A percentile compares a stretch with the other conserved stretches of the same genome.
These are phyloP conservation scores for Alloascoidea hylecoeti DNA, from an alignment of 805 yeast genomes.

Conservation along the genomic window DNA sequence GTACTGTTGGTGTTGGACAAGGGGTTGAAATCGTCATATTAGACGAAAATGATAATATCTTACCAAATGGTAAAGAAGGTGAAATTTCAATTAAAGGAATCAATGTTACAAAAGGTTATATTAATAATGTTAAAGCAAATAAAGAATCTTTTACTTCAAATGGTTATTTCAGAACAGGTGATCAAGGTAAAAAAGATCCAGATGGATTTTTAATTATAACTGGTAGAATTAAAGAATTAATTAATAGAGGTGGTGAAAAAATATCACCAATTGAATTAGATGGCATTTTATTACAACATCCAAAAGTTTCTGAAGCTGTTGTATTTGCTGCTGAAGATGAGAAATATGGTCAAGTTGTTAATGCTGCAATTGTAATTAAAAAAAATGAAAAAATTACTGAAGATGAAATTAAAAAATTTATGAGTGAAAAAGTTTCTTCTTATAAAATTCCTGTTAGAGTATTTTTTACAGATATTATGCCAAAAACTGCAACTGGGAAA, in stretches of 20 bases:
- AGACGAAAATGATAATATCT: slow-evolving; percentile 30
- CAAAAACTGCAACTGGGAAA: slow-evolving; percentile 71
- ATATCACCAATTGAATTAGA: slow-evolving; percentile 64
- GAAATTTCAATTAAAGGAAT: slow-evolving; percentile 58
- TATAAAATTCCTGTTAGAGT: slow-evolving; percentile 50
- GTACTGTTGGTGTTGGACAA: slow-evolving; percentile 62
- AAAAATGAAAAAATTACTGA: slow-evolving; percentile 20
- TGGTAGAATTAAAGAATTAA: slow-evolving; percentile 62
- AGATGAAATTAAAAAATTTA: slow-evolving; percentile 29
- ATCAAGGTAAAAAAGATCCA: slow-evolving; percentile 48
- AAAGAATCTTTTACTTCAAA: slow-evolving; percentile 44
- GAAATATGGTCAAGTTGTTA: slow-evolving; percentile 58
- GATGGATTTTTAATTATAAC: slow-evolving; percentile 49
- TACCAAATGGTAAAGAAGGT: slow-evolving; percentile 41
- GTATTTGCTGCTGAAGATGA: slow-evolving; percentile 54
- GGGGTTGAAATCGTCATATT: slow-evolving; percentile 51
- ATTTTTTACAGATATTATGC: slow-evolving; percentile 44
- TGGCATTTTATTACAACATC: slow-evolving; percentile 41
- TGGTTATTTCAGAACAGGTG: slow-evolving; percentile 68
- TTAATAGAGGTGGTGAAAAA: slow-evolving; percentile 70
- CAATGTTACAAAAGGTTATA: slow-evolving; percentile 59
- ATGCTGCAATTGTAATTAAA: slow-evolving; percentile 53
- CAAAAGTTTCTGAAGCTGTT: slow-evolving; percentile 56
- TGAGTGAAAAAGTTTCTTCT: slow-evolving; percentile 30
- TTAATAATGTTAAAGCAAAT: slow-evolving; percentile 61